Evolutionary conservation across 116 monocot species (phyloP).

Genomic region (Dioscorea cayenensis): DNA sequence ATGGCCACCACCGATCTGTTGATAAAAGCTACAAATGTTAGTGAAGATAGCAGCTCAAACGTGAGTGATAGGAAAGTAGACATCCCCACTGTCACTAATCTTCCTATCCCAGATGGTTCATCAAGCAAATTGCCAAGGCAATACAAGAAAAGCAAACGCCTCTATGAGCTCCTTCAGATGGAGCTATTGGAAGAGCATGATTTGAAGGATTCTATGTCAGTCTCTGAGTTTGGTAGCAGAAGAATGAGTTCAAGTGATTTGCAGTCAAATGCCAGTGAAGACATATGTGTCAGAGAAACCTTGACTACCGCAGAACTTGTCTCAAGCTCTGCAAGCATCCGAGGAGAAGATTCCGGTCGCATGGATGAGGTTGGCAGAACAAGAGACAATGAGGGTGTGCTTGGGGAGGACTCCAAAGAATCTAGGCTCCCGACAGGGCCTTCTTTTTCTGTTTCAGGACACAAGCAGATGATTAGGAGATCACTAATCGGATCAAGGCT

Average conservation of each 20-base stretch:
- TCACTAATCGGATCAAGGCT: constrained; percentile 48
- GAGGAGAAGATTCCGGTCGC: constrained; percentile 17
- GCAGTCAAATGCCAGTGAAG: constrained; percentile 13
- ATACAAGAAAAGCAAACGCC: constrained; percentile 53
- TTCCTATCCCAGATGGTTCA: not conserved
- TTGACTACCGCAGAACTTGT: constrained; percentile 10
- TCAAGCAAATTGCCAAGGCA: not conserved
- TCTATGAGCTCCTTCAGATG: constrained; percentile 93
- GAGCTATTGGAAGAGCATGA: constrained; percentile 54
- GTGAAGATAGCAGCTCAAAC: constrained; percentile 2
- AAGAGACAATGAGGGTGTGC: constrained; percentile 35
- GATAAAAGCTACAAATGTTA: constrained; percentile 2
- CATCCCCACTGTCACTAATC: not conserved
- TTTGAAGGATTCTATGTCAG: constrained; percentile 14
- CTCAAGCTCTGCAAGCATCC: constrained; percentile 21
- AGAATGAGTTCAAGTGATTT: constrained; percentile 19
- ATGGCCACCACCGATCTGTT: constrained; percentile 1
- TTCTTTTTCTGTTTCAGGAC: constrained; percentile 41
- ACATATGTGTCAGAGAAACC: constrained; percentile 15
- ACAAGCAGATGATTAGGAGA: constrained; percentile 39
- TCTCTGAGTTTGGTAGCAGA: constrained; percentile 27
- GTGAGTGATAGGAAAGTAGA: not conserved
- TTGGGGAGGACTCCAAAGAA: constrained; percentile 17
- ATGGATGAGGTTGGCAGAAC: constrained; percentile 16
- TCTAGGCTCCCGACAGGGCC: constrained; percentile 7